phyloP scores from a whole-genome alignment of 176 grass and related monocot species.

The Ensete glaucum region DNA sequence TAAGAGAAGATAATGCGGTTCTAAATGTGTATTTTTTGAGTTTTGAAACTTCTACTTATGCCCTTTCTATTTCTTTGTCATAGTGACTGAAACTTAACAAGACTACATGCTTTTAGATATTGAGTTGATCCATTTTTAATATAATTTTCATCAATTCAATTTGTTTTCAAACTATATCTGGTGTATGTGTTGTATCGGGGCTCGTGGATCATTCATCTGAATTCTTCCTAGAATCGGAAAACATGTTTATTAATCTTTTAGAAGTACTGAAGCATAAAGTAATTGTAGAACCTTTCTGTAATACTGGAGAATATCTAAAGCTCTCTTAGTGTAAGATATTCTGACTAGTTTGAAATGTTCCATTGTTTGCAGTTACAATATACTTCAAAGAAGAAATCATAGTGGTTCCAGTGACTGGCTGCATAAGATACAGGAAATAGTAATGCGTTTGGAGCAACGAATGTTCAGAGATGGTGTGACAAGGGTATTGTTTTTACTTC shows the following conservation, averaged over 20 bases:
- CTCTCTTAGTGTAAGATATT: neutral
- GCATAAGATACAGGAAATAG: conserved; percentile 27
- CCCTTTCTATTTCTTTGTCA: neutral
- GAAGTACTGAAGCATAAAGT: no score
- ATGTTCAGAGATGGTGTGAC: conserved; percentile 8
- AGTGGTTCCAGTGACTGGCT: conserved; percentile 17
- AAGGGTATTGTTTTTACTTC: neutral
- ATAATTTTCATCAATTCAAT: neutral
- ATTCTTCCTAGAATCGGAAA: no score
- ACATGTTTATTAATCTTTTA: no score
- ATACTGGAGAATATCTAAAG: neutral
- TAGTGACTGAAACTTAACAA: no score
- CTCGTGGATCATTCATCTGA: no score
- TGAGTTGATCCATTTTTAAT: neutral
- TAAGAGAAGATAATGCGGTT: neutral
- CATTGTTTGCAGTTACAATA: conserved; percentile 24
- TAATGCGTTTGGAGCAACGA: conserved; percentile 21
- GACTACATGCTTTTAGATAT: neutral
- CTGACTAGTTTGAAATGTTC: conserved; percentile 1
- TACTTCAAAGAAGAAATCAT: conserved; percentile 21
- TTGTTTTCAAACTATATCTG: no score
- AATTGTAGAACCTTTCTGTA: no score
- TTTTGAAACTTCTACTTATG: neutral
- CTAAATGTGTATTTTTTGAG: neutral
- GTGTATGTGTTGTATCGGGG: no score